These are phyloP conservation scores for Puccinia triticina DNA, from an alignment of 1,284 basidiomycete species.

Conservation along the genomic window DNA sequence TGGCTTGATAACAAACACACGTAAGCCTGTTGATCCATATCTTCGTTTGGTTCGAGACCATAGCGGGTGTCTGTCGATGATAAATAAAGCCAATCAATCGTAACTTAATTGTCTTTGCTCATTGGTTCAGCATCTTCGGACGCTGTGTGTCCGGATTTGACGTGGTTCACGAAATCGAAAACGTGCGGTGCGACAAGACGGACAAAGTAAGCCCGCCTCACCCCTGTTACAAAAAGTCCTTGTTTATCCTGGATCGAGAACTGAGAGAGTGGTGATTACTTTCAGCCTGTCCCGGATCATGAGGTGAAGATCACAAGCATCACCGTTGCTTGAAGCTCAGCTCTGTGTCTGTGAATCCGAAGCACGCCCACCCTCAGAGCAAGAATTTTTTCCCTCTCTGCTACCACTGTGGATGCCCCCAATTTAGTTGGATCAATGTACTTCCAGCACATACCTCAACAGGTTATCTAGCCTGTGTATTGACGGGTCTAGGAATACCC, in stretches of 20 bases:
- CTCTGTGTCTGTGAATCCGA: no score
- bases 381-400: no score
- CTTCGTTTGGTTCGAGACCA: neutral
- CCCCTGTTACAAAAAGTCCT: neutral
- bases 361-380: no score
- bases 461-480: no score
- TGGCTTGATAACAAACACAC: slow-evolving; percentile 74
- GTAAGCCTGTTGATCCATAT: slow-evolving; percentile 57
- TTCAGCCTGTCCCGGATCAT: slow-evolving; percentile 44
- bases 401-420: no score
- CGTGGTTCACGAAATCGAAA: slow-evolving; percentile 79
- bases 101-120: neutral
- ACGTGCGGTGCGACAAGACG: slow-evolving; percentile 63
- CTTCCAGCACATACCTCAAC: no score
- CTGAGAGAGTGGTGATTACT: neutral
- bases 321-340: slow-evolving; percentile 47
- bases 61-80: neutral
- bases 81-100: neutral
- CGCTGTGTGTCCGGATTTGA: slow-evolving; percentile 65
- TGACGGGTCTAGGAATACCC: no score
- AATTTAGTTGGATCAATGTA: no score
- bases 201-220: slow-evolving; percentile 60
- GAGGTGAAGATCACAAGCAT: slow-evolving; percentile 48
- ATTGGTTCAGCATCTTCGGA: slow-evolving; percentile 64
- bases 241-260: neutral